These are phyloP conservation scores for Stephanodiscus triporus DNA, from an alignment of 108 stramenopile genomes.

Conservation along the genomic window DNA sequence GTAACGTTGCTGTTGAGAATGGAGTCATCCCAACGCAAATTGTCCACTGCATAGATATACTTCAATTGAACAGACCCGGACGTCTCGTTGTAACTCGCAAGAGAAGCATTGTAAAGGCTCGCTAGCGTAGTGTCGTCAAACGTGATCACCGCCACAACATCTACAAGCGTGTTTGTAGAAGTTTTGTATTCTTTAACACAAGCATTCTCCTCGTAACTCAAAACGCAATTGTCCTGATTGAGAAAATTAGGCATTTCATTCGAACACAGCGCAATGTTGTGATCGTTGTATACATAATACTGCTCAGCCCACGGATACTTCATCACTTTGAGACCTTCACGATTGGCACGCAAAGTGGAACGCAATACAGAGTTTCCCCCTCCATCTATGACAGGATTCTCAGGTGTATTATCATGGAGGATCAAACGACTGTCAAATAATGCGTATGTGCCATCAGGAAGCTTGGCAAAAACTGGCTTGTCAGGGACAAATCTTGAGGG, in stretches of 20 bases:
- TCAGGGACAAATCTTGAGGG: constrained; percentile 43
- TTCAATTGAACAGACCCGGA: neutral
- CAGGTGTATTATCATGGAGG: constrained; percentile 40
- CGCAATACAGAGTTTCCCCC: constrained; percentile 38
- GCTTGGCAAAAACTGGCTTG: constrained; percentile 38
- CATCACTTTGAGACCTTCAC: constrained; percentile 23
- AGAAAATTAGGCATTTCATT: constrained; percentile 50
- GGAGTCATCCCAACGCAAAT: constrained; percentile 39
- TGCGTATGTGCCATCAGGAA: constrained; percentile 38
- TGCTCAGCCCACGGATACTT: neutral
- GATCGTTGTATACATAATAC: constrained; percentile 35
- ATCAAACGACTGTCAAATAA: constrained; percentile 44
- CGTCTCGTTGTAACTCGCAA: constrained; percentile 5
- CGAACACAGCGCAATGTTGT: constrained; percentile 47
- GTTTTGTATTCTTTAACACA: constrained; percentile 25
- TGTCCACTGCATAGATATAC: constrained; percentile 30
- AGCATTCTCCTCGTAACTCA: constrained; percentile 37
- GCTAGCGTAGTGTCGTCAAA: constrained; percentile 39
- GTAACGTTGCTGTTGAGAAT: constrained; percentile 31
- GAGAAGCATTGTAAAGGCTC: constrained; percentile 17
- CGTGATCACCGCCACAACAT: constrained; percentile 43
- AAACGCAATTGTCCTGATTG: constrained; percentile 38
- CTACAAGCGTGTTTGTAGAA: constrained; percentile 6
- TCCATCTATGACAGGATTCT: constrained; percentile 48
- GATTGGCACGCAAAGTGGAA: constrained; percentile 28